Conservation (phyloP, 129 eudicot genomes). For the Saussurea involucrata region DNA sequence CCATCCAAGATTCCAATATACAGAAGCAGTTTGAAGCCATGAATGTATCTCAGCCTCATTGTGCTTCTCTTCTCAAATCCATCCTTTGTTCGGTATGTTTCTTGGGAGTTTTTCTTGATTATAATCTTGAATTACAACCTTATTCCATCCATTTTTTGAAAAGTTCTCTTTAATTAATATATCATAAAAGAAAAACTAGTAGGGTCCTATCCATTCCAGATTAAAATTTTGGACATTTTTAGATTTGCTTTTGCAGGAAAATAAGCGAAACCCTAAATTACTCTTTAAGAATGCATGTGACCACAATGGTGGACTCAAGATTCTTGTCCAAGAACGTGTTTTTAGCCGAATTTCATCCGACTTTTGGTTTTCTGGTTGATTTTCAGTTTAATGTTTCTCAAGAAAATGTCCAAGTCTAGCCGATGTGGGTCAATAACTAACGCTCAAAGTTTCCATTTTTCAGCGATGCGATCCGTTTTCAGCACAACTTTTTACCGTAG, state of each 20-base stretch:
- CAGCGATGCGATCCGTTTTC: constrained; percentile 86
- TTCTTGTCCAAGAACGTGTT: no score
- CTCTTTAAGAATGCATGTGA: neutral
- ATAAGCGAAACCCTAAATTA: neutral
- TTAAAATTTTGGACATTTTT: neutral
- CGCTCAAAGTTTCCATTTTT: neutral
- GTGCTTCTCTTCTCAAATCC: constrained; percentile 45
- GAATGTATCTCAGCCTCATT: constrained; percentile 36
- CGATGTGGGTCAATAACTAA: neutral
- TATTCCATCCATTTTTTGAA: neutral
- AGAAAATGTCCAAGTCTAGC: neutral
- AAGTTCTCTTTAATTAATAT: neutral
- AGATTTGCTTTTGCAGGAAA: neutral
- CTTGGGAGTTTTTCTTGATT: neutral
- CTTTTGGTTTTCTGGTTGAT: no score
- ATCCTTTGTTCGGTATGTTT: constrained; percentile 50
- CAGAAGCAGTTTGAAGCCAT: constrained; percentile 41
- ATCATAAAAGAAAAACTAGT: neutral
- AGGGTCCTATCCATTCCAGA: no score
- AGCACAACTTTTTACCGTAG: constrained; percentile 51
- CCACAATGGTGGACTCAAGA: no score
- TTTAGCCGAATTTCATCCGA: no score
- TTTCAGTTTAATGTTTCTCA: no score
- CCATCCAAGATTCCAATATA: constrained; percentile 25
- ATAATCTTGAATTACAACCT: neutral